phyloP scores from a whole-genome alignment of 495 filamentous ascomycete species.

The Penicilliopsis zonata region DNA sequence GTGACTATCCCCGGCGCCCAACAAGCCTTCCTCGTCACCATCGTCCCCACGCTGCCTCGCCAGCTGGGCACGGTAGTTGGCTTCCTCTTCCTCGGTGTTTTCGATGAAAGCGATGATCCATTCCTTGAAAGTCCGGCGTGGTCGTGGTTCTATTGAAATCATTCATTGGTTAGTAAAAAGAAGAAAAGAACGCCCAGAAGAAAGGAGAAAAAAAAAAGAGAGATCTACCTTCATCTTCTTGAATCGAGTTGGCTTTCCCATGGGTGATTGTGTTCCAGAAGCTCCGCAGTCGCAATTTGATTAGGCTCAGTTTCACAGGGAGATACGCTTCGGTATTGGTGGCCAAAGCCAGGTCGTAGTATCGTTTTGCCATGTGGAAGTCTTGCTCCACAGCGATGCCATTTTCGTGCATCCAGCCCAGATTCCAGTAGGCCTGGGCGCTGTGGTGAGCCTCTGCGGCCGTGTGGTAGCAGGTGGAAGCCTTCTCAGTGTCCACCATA shows the following conservation, averaged over 20 bases:
- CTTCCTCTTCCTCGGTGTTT: conserved; percentile 46
- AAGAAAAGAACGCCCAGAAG: too few relatives aligned
- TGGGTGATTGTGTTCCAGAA: conserved; percentile 90
- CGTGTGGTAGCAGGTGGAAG: conserved; percentile 81
- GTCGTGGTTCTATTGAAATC: conserved; percentile 51
- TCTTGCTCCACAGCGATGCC: conserved; percentile 88
- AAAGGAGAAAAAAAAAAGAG: too few relatives aligned
- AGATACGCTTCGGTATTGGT: conserved; percentile 89
- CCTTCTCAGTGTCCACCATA: conserved; percentile 62
- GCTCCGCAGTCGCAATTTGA: conserved; percentile 74
- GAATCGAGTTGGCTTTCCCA: conserved; percentile 81
- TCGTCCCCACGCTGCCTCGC: conserved; percentile 46
- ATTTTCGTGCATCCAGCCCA: conserved; percentile 99
- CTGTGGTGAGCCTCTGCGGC: conserved; percentile 84
- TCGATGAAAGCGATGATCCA: conserved; percentile 77
- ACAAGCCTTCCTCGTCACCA: conserved; percentile 40
- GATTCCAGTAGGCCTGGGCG: conserved; percentile 91
- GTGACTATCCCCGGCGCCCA: conserved; percentile 34
- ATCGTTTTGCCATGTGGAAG: conserved; percentile 92
- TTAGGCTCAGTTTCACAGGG: conserved; percentile 78
- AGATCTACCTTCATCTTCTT: conserved; percentile 76
- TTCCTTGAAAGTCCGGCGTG: conserved; percentile 64
- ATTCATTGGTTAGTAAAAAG: too few relatives aligned
- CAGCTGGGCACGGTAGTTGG: conserved; percentile 33
- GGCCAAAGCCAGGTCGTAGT: conserved; percentile 84